Conservation (phyloP, 805 yeast species). For the Metschnikowia continentalis region DNA sequence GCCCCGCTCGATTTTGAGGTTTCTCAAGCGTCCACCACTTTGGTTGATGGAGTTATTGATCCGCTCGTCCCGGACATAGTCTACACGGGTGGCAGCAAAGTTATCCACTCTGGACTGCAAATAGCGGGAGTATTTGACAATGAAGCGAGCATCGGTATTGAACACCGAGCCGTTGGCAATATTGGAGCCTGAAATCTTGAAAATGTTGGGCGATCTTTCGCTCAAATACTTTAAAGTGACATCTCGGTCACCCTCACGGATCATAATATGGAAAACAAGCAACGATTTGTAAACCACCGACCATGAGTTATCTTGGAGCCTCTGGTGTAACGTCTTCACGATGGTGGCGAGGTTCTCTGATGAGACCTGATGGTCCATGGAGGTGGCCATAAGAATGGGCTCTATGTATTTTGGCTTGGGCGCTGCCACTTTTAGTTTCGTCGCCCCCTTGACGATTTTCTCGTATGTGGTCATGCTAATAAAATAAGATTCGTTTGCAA, state of each 20-base stretch:
- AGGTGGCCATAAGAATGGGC: slow-evolving; percentile 76
- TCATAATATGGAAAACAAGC: slow-evolving; percentile 82
- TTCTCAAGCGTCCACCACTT: slow-evolving; percentile 58
- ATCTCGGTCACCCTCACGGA: slow-evolving; percentile 83
- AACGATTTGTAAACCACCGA: slow-evolving; percentile 83
- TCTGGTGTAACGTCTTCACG: slow-evolving; percentile 54
- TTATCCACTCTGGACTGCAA: slow-evolving; percentile 65
- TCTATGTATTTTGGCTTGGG: slow-evolving; percentile 95
- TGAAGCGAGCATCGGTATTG: slow-evolving; percentile 48
- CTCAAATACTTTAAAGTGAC: slow-evolving; percentile 62
- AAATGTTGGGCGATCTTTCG: slow-evolving; percentile 44
- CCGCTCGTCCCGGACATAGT: slow-evolving; percentile 73
- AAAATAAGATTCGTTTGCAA: background rate
- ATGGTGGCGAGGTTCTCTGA: slow-evolving; percentile 61
- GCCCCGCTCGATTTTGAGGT: slow-evolving; percentile 69
- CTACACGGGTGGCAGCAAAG: slow-evolving; percentile 58
- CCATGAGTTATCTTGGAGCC: slow-evolving; percentile 84
- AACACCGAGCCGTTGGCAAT: slow-evolving; percentile 36
- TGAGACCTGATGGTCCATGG: slow-evolving; percentile 39
- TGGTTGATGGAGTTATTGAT: slow-evolving; percentile 43
- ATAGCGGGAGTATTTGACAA: slow-evolving; percentile 69
- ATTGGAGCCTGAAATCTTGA: slow-evolving; percentile 38
- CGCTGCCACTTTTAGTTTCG: slow-evolving; percentile 74
- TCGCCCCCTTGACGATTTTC: slow-evolving; percentile 63
- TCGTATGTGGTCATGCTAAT: slow-evolving; percentile 39